phyloP scores from a whole-genome alignment of 306 rosid genomes.

The Mucuna pruriens region DNA sequence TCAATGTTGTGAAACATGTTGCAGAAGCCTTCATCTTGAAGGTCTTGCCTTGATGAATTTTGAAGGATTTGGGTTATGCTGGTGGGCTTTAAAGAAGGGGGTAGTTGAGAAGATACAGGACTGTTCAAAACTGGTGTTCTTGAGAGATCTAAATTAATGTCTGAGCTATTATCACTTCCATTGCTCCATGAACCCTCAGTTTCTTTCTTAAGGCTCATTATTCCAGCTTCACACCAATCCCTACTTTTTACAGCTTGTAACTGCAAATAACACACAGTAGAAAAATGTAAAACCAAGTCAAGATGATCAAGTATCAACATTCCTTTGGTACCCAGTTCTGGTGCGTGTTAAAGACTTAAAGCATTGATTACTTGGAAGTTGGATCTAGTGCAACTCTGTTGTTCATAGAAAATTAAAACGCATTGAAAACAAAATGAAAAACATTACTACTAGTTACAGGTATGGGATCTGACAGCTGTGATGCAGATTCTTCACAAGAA shows the following conservation, averaged over 20 bases:
- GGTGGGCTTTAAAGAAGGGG: constrained; percentile 44
- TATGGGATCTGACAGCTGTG: too few species aligned
- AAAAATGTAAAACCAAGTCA: not conserved
- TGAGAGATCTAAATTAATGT: constrained; percentile 67
- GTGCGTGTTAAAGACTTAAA: not conserved
- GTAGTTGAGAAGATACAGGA: constrained; percentile 50
- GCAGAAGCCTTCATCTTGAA: constrained; percentile 62
- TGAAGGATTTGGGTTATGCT: constrained; percentile 74
- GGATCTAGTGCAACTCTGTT: constrained; percentile 11
- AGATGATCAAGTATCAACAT: constrained; percentile 10
- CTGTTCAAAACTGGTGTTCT: constrained; percentile 52
- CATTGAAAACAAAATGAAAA: not conserved
- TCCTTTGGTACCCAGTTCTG: not conserved
- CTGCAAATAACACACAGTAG: constrained; percentile 50
- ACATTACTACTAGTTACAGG: constrained; percentile 29
- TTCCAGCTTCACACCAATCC: constrained; percentile 47
- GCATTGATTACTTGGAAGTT: too few species aligned
- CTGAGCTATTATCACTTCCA: constrained; percentile 67
- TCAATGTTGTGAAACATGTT: constrained; percentile 68
- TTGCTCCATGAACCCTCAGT: constrained; percentile 75
- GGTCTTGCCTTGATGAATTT: not conserved
- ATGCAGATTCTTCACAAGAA: too few species aligned
- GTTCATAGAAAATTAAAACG: constrained; percentile 15
- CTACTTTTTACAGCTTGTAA: constrained; percentile 58
- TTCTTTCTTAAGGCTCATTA: constrained; percentile 58